A percentile compares a stretch with the other conserved stretches of the same genome.
phyloP scores from a whole-genome alignment of 495 filamentous ascomycete species.

The Aspergillus baeticus region DNA sequence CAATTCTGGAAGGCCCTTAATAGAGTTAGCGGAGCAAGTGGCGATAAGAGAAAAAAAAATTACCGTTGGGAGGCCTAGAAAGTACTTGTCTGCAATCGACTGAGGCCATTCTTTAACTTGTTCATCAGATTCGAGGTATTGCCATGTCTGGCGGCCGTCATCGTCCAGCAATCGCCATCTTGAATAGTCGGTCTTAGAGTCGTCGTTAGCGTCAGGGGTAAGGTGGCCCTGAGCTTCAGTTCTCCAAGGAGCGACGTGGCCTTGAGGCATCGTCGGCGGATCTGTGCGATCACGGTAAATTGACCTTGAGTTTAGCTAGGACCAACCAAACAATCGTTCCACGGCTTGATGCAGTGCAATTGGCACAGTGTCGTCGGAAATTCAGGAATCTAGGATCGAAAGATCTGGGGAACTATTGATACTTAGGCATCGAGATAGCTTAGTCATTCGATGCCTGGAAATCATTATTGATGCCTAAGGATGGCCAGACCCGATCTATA shows the following conservation, averaged over 20 bases:
- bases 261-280: slow-evolving; percentile 13
- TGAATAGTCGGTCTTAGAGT: slow-evolving; percentile 47
- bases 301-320: not conserved
- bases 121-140: slow-evolving; percentile 10
- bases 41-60: too few species aligned
- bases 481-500: not conserved
- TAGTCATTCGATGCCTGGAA: slow-evolving; percentile 15
- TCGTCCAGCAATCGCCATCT: slow-evolving; percentile 10
- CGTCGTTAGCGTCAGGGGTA: slow-evolving; percentile 37
- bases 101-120: not conserved
- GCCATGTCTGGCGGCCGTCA: slow-evolving; percentile 12
- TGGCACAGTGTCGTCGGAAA: not conserved
- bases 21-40: not conserved
- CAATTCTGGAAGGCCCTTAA: slow-evolving; percentile 3
- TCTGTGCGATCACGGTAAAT: too few species aligned
- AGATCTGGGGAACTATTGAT: not conserved
- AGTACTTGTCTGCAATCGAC: slow-evolving; percentile 6
- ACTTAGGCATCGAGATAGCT: slow-evolving; percentile 11
- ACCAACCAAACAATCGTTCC: not conserved
- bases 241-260: slow-evolving; percentile 42
- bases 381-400: not conserved
- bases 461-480: slow-evolving; percentile 2
- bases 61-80: slow-evolving; percentile 8
- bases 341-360: slow-evolving; percentile 1
- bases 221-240: slow-evolving; percentile 41